phyloP scores from a whole-genome alignment of 129 eudicot species.

The Mikania micrantha region DNA sequence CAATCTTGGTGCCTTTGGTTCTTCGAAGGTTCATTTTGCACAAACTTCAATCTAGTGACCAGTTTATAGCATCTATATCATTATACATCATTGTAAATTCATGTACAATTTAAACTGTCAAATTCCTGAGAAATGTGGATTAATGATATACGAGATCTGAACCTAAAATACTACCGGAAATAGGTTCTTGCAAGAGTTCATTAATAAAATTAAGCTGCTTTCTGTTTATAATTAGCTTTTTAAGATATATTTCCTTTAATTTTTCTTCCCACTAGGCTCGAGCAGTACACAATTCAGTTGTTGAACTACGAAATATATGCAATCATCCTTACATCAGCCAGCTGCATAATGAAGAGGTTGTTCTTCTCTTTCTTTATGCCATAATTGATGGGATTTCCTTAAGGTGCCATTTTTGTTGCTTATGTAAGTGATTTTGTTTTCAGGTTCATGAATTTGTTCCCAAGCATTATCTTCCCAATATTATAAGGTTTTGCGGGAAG shows the following conservation, averaged over 20 bases:
- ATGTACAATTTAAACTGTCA: neutral
- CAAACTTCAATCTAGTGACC: neutral
- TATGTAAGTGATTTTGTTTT: constrained; percentile 8
- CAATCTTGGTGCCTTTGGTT: constrained; percentile 85
- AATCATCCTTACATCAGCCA: constrained; percentile 99
- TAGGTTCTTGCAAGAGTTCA: constrained; percentile 3
- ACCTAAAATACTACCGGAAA: neutral
- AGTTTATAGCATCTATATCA: constrained; percentile 1
- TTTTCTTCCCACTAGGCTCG: constrained; percentile 48
- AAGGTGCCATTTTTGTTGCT: neutral
- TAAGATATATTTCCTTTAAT: neutral
- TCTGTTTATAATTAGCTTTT: neutral
- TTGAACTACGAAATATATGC: constrained; percentile 96
- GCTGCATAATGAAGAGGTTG: constrained; percentile 91
- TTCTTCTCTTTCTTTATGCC: constrained; percentile 15
- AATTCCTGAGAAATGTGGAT: neutral
- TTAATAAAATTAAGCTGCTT: constrained; percentile 1
- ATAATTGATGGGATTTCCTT: neutral
- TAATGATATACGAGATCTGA: neutral
- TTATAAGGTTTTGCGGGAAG: constrained; percentile 94
- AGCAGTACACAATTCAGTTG: constrained; percentile 88
- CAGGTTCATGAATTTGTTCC: constrained; percentile 89
- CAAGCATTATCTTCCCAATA: constrained; percentile 81
- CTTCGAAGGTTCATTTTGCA: constrained; percentile 59
- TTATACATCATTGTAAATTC: constrained; percentile 7